phyloP scores from a whole-genome alignment of 768 basidiomycete species.

The Dentipellis sp. region DNA sequence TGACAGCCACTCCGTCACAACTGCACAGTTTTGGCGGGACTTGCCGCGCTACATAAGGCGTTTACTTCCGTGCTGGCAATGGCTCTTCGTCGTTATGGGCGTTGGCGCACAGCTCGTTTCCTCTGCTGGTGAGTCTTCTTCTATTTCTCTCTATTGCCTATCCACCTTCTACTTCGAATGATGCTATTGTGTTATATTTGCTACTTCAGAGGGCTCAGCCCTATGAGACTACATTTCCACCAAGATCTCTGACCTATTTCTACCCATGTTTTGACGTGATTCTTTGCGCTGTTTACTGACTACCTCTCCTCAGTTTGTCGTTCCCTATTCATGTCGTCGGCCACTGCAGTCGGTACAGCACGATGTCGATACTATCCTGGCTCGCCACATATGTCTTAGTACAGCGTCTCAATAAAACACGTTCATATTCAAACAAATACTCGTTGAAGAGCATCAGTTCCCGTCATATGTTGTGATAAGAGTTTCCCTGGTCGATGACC shows the following conservation, averaged over 20 bases:
- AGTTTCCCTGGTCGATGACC: too few species aligned
- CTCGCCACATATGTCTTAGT: too few species aligned
- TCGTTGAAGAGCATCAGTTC: too few species aligned
- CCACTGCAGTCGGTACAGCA: too few species aligned
- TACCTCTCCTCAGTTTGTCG: neutral
- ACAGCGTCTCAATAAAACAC: too few species aligned
- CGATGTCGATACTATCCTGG: too few species aligned
- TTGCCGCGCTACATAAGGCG: neutral
- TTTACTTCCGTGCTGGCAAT: neutral
- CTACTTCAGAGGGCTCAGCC: slow-evolving; percentile 25
- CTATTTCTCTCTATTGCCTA: neutral
- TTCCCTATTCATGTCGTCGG: too few species aligned
- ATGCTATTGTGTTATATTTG: slow-evolving; percentile 18
- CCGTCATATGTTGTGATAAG: too few species aligned
- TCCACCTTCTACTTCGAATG: slow-evolving; percentile 10
- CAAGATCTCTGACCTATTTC: slow-evolving; percentile 22
- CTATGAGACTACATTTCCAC: slow-evolving; percentile 17
- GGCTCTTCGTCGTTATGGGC: neutral
- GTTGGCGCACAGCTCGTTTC: too few species aligned
- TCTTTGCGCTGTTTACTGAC: neutral
- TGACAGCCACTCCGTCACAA: slow-evolving; percentile 14
- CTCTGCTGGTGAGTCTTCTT: neutral
- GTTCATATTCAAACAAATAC: too few species aligned
- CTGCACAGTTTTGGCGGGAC: slow-evolving; percentile 11
- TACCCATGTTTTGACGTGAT: neutral